Evolutionary conservation across 2,329 filamentous ascomycete genomes (phyloP), one percentile per base, ranked within the genome.

Genomic region (Alternaria sp.): DNA sequence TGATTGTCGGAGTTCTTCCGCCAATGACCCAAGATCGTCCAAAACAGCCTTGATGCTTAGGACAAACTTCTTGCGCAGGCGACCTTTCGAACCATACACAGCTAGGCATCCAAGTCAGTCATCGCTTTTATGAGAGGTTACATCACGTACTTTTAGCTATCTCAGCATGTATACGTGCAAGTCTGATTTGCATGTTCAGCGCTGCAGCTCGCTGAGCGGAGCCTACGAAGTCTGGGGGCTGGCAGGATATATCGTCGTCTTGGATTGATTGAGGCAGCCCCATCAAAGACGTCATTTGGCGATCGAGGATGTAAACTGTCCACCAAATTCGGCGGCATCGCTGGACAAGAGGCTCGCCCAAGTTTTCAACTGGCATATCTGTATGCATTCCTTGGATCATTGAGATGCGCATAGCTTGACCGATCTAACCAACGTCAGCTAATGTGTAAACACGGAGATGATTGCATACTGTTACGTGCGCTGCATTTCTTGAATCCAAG

Each of bases 241-340:
- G 75, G 0, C 82, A 81, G 7, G 81, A 78, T 0, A 87, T 80
- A 42, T 86, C 82, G n/a, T 85, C 81, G 39, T 86, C 83, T 20
- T 77, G 75, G 2, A 86, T 76, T 0, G 82, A 81, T 46, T 82
- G 79, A 0, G 85, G 84, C 0, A 85, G 62, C 0, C 85, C 85
- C 81, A 86, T 84, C 3, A 86, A 62, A 0, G 83, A 84, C 1
- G 83, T 84, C 79, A 86, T 84, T 63, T 86, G 80, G 3, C 84
- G 79, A 54, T 86, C 84, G 1, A 86, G 70, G 1, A 86, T 77
- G 41, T 85, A 86, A 0, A 85, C 77, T 0, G 85, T 86, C 84
- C 84, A 86, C 83, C 84, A 87, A 9, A 84, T 77, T 34, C 80
- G 80, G 1, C 83, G 81, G 52, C 80, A 83, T 51, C 85, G 71